Conservation (phyloP, 495 filamentous ascomycete species). For the Tuber aestivum region DNA sequence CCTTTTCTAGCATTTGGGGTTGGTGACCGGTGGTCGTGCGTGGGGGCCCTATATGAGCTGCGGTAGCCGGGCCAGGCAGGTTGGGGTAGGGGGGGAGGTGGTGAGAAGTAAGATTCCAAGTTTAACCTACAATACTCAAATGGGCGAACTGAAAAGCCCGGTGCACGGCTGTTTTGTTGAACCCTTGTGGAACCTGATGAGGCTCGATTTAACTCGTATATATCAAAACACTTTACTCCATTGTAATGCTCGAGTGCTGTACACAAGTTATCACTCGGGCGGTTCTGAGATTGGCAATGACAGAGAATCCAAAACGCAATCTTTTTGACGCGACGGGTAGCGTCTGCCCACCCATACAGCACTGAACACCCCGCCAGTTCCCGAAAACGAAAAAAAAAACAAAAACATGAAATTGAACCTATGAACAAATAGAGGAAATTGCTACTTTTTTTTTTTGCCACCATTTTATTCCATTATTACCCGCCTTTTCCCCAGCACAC, state of each 20-base stretch:
- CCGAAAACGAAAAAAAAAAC: not conserved
- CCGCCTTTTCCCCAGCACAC: not conserved
- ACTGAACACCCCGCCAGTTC: not conserved
- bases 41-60: not conserved
- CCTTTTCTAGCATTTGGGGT: not conserved
- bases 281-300: not conserved
- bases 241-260: not conserved
- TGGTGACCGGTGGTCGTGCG: not conserved
- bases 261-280: not conserved
- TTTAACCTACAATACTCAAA: not conserved
- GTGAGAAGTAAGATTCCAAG: not conserved
- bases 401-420: not conserved
- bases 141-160: not conserved
- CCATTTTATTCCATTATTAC: not conserved
- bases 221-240: not conserved
- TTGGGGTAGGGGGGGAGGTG: not conserved
- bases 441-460: not conserved
- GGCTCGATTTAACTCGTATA: not conserved
- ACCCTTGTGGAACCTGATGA: not conserved
- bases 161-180: not conserved
- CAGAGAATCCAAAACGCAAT: not conserved
- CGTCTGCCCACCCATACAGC: not conserved
- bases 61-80: not conserved
- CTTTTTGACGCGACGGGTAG: not conserved
- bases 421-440: slow-evolving; percentile 1